Conservation (phyloP, 306 rosid genomes). For the Notholithocarpus densiflorus region DNA sequence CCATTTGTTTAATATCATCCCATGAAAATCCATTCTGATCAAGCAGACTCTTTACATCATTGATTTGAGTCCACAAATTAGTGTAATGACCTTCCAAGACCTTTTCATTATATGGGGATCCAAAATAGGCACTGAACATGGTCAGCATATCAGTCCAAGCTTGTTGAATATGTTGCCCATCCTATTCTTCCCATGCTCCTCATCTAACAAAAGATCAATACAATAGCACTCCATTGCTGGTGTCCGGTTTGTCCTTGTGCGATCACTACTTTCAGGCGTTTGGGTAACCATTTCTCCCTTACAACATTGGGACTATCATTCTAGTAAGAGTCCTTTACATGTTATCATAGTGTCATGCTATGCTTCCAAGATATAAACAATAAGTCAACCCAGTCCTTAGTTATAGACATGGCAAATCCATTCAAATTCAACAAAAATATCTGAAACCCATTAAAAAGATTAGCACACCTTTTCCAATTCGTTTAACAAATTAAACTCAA, state of each 20-base stretch:
- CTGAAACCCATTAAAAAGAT: neutral
- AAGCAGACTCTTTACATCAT: too few species aligned
- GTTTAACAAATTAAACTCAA: neutral
- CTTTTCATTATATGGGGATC: slow-evolving; percentile 29
- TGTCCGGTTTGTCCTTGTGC: slow-evolving; percentile 41
- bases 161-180: slow-evolving; percentile 55
- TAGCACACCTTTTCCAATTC: neutral
- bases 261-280: slow-evolving; percentile 23
- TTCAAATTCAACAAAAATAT: too few species aligned
- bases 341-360: neutral
- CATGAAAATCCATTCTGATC: too few species aligned
- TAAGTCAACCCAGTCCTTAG: neutral
- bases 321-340: neutral
- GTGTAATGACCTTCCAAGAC: too few species aligned
- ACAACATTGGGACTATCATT: neutral
- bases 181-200: slow-evolving; percentile 51
- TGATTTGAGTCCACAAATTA: too few species aligned
- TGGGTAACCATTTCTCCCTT: slow-evolving; percentile 34
- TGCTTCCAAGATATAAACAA: neutral
- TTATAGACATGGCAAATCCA: neutral
- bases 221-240: slow-evolving; percentile 41
- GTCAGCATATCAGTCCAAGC: slow-evolving; percentile 55
- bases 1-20: slow-evolving; percentile 27
- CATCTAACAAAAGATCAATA: slow-evolving; percentile 49
- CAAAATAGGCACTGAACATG: slow-evolving; percentile 43